These are phyloP conservation scores for Pseudocercospora fijiensis DNA, from an alignment of 2,329 filamentous ascomycete genomes.

Conservation along the genomic window DNA sequence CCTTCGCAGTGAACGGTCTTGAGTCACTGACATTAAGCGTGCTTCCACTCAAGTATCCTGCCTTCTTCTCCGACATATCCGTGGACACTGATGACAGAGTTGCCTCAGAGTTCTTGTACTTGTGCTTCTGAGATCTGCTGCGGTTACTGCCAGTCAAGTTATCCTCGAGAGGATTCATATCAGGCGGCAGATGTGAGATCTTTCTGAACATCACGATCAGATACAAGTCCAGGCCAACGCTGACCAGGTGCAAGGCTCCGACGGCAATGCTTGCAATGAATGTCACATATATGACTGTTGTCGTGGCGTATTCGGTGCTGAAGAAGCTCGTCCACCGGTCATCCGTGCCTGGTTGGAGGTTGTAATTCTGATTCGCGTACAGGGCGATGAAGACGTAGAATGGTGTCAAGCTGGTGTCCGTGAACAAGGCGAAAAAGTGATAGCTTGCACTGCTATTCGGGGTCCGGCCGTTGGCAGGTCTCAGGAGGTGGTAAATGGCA, in stretches of 20 bases:
- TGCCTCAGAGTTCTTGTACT: constrained; percentile 65
- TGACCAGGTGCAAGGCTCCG: constrained; percentile 68
- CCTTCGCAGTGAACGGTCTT: constrained; percentile 42
- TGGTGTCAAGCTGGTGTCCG: constrained; percentile 66
- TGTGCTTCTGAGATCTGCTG: constrained; percentile 59
- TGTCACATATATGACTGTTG: constrained; percentile 61
- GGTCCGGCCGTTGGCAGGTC: constrained; percentile 67
- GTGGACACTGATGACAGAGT: constrained; percentile 39
- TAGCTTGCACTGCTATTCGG: constrained; percentile 83
- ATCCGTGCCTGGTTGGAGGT: constrained; percentile 44
- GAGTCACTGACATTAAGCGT: constrained; percentile 43
- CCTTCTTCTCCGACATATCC: constrained; percentile 56
- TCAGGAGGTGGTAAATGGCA: constrained; percentile 74
- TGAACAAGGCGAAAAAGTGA: constrained; percentile 75
- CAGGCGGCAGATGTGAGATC: constrained; percentile 78
- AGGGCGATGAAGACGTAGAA: constrained; percentile 63
- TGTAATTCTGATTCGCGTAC: constrained; percentile 54
- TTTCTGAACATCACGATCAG: constrained; percentile 76
- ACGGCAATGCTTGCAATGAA: constrained; percentile 67
- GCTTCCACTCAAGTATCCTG: constrained; percentile 52
- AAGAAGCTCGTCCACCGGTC: constrained; percentile 70
- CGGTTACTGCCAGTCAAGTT: constrained; percentile 68
- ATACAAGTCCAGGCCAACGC: constrained; percentile 70
- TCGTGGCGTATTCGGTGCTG: constrained; percentile 53
- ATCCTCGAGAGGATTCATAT: constrained; percentile 91